Conservation (phyloP, 2,329 filamentous ascomycete genomes). For the Pseudomassariella vexata region DNA sequence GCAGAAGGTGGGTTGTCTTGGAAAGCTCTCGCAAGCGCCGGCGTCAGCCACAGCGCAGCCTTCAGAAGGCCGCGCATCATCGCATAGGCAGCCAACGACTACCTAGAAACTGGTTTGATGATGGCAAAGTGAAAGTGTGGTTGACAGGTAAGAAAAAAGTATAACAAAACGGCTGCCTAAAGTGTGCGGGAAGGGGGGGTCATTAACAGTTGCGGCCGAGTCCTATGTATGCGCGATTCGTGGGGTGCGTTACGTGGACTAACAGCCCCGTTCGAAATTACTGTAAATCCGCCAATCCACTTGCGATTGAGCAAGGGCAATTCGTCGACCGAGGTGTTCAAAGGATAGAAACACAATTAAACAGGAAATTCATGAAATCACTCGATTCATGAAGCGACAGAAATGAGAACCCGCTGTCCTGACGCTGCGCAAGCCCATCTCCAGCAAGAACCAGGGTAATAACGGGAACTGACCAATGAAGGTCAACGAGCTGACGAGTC, state of each 20-base stretch:
- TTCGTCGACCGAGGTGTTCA: too few species aligned
- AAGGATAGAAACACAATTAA: too few species aligned
- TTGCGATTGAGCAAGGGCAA: too few species aligned
- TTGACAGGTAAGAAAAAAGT: conserved; percentile 8
- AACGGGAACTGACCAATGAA: conserved; percentile 16
- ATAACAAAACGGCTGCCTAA: conserved; percentile 13
- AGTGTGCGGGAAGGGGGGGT: too few species aligned
- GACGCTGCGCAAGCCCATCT: conserved; percentile 17
- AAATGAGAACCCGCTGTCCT: too few species aligned
- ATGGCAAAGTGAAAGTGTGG: conserved; percentile 6
- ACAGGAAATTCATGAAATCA: too few species aligned
- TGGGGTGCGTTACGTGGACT: too few species aligned
- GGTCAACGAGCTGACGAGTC: conserved; percentile 23
- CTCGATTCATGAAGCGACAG: conserved; percentile 7
- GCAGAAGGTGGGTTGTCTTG: conserved; percentile 13
- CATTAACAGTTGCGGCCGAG: too few species aligned
- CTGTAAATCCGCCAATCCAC: too few species aligned
- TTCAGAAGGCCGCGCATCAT: conserved; percentile 28
- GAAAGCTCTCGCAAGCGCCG: conserved; percentile 25
- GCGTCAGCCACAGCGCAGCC: conserved; percentile 28
- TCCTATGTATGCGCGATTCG: too few species aligned
- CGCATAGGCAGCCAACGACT: conserved; percentile 14
- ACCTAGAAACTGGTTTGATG: conserved; percentile 2
- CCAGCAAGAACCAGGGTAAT: conserved; percentile 10
- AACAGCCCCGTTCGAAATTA: too few species aligned